These are phyloP conservation scores for Zoysia matrella DNA, from an alignment of 202 grass and related monocot species.

Conservation along the genomic window DNA sequence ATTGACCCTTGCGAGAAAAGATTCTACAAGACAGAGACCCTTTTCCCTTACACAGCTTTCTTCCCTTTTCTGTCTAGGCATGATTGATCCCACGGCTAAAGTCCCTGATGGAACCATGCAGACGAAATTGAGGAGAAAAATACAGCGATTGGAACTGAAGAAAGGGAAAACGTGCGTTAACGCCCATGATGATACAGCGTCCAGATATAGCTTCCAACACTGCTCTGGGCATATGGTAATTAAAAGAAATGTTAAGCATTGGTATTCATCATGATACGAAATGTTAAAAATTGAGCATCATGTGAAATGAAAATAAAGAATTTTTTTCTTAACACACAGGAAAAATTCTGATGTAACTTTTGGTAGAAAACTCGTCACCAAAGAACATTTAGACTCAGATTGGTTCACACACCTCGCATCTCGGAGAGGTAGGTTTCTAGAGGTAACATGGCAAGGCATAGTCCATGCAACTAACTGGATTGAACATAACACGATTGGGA, in stretches of 20 bases:
- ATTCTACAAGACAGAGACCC: neutral
- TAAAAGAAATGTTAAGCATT: too few species aligned
- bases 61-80: slow-evolving; percentile 11
- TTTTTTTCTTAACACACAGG: too few species aligned
- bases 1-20: slow-evolving; percentile 40
- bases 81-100: slow-evolving; percentile 30
- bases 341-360: too few species aligned
- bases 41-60: neutral
- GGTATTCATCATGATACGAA: too few species aligned
- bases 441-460: slow-evolving; percentile 33
- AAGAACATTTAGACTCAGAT: neutral
- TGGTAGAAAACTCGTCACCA: too few species aligned
- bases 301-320: too few species aligned
- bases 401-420: neutral
- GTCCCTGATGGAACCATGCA: neutral
- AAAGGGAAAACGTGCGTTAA: neutral
- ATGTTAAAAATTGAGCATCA: too few species aligned
- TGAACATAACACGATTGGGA: neutral
- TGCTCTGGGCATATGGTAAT: too few species aligned
- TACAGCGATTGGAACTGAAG: neutral
- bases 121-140: too few species aligned
- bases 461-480: neutral
- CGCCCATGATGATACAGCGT: too few species aligned
- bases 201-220: too few species aligned
- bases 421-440: neutral